A percentile compares a stretch with the other conserved stretches of the same genome.
These are phyloP conservation scores for Cladosporium sp. DNA, from an alignment of 2,329 filamentous ascomycete species.

Conservation along the genomic window DNA sequence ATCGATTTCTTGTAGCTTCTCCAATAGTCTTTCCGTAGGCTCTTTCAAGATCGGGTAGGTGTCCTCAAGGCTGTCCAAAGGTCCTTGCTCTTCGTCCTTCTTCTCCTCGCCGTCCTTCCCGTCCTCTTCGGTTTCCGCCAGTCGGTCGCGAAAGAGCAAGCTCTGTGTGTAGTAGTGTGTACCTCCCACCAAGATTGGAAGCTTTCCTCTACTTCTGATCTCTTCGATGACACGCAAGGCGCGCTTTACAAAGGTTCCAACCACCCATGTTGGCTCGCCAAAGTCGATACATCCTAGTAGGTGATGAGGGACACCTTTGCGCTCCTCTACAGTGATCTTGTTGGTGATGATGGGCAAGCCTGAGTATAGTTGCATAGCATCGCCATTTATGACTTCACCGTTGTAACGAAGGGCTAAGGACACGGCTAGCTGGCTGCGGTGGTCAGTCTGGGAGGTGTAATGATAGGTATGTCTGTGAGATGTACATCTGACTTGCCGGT, in stretches of 20 bases:
- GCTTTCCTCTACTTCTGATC: slow-evolving; percentile 73
- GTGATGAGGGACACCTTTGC: slow-evolving; percentile 81
- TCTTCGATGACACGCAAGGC: slow-evolving; percentile 71
- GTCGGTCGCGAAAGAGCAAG: slow-evolving; percentile 75
- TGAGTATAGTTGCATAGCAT: slow-evolving; percentile 96
- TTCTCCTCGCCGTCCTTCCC: not conserved
- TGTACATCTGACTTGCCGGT: slow-evolving; percentile 89
- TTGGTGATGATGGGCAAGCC: slow-evolving; percentile 95
- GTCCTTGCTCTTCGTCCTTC: slow-evolving; percentile 35
- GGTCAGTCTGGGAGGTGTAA: slow-evolving; percentile 37
- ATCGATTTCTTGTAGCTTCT: slow-evolving; percentile 76
- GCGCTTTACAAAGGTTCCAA: slow-evolving; percentile 73
- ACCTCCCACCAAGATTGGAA: slow-evolving; percentile 90
- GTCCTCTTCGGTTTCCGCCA: slow-evolving; percentile 49
- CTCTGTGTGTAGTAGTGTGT: slow-evolving; percentile 95
- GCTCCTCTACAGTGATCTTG: slow-evolving; percentile 76
- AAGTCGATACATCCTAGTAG: slow-evolving; percentile 77
- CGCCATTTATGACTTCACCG: slow-evolving; percentile 94
- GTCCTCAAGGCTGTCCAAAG: slow-evolving; percentile 33
- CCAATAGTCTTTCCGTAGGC: slow-evolving; percentile 70
- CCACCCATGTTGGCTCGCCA: slow-evolving; percentile 78
- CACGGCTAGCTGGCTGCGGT: slow-evolving; percentile 72
- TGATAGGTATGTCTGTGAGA: not conserved
- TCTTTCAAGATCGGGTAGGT: slow-evolving; percentile 71
- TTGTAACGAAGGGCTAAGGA: slow-evolving; percentile 80